Evolutionary conservation across 163 green algal genomes (phyloP).

Genomic region (Scenedesmus sp.): DNA sequence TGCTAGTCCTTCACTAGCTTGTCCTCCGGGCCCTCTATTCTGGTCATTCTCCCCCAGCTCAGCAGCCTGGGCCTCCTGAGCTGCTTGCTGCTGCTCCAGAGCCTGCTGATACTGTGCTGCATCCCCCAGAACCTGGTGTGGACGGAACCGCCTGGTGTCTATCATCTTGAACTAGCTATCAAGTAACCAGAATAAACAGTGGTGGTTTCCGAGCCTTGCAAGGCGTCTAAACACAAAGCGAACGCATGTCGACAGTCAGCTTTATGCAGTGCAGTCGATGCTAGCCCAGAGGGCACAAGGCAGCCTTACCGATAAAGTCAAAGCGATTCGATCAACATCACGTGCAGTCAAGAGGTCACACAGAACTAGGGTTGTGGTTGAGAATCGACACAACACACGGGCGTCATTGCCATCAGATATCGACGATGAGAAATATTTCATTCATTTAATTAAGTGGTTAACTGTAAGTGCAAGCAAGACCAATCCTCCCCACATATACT

Average conservation of each 20-base stretch:
- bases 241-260: background rate
- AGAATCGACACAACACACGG: too few relatives aligned
- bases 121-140: conserved; percentile 21
- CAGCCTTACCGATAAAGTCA: background rate
- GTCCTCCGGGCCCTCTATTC: background rate
- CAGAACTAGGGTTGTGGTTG: background rate
- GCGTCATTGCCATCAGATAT: background rate
- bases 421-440: too few relatives aligned
- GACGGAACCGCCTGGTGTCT: background rate
- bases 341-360: background rate
- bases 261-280: background rate
- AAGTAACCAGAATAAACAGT: background rate
- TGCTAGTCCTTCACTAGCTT: background rate
- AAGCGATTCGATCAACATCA: background rate
- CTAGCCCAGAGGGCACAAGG: background rate
- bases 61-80: background rate
- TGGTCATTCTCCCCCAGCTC: background rate
- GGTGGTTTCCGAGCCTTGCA: background rate
- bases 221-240: background rate
- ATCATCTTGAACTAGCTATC: background rate
- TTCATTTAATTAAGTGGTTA: too few relatives aligned
- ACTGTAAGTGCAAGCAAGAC: too few relatives aligned
- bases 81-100: conserved; percentile 11
- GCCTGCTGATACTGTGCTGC: background rate
- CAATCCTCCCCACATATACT: too few relatives aligned